Base-by-base conservation (phyloP, 768 basidiomycete genomes). In the Boletus rubescentipes region DNA sequence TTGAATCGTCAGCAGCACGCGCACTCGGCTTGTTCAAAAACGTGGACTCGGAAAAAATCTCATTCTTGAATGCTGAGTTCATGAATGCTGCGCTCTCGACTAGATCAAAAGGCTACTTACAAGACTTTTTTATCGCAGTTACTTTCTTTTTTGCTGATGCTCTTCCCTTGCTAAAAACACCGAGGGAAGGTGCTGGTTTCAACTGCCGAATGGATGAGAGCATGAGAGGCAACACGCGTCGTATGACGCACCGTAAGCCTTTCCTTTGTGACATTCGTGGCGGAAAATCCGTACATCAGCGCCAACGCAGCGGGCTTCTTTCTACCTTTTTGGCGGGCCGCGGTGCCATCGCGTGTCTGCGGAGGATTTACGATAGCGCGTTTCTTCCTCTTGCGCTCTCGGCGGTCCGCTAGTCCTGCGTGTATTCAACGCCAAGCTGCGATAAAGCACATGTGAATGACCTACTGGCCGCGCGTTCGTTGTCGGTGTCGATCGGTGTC, bases 381-480 rank as follows among this genome's bases (percentile, higher is more conserved):
- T 62, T 82, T 88, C 21, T 70, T 69, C 49, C 81, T 79, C 66
- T 85, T 85, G 41, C 83, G 77, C 55, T 87, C 81, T 14, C 85
- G 80, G 26, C 89, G 80, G 57, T 86, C 85, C 11, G 77, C 73
- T 12, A 88, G 69, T 50, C 88, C 89, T 91, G 38, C 21, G 20
- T 11, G 23, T 23, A 14, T 39, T 21, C 31, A 4, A 20, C 48
- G 26, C 26, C 26, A 26, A 26, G 26, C 26, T 6, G 26, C 6
- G 6, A 26, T 26, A 26, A 12, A 30, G 21, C 23, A n/a, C 36
- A 3, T 16, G 38, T 30, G 46, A 41, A 21, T 39, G 36, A 65
- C 77, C 42, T 51, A 76, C 77, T 72, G 32, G 69, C 69, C 31
- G 58, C 63, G 30, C 61, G 72, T 37, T 78, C 77, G 38, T 68